phyloP scores from a whole-genome alignment of 179 eudicot species.

The Spinacia oleracea region DNA sequence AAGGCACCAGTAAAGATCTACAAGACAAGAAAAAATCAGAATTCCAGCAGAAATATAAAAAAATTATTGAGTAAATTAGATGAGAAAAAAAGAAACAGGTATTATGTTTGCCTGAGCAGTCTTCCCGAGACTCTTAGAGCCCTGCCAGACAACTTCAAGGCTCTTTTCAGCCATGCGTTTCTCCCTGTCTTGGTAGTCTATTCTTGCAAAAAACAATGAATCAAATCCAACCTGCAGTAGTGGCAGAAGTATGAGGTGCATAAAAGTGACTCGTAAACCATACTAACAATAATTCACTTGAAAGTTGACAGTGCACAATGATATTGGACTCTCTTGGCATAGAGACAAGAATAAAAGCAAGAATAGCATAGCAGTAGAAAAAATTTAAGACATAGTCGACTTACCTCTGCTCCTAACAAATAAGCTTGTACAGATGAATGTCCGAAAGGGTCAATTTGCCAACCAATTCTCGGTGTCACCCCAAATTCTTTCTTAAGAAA shows the following conservation, averaged over 20 bases:
- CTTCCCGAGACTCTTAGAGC: slow-evolving; percentile 72
- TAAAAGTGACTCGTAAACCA: background rate
- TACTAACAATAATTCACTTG: background rate
- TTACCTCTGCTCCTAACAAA: slow-evolving; percentile 93
- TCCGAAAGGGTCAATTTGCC: slow-evolving; percentile 99
- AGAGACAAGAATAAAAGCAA: slow-evolving; percentile 7
- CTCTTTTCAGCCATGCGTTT: slow-evolving; percentile 77
- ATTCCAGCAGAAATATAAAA: slow-evolving; percentile 1
- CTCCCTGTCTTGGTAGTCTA: slow-evolving; percentile 90
- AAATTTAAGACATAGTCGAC: slow-evolving; percentile 2
- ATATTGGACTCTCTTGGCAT: slow-evolving; percentile 1
- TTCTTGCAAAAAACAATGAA: slow-evolving; percentile 82
- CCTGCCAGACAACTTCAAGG: slow-evolving; percentile 93
- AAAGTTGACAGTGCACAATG: slow-evolving; percentile 1
- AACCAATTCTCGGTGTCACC: slow-evolving; percentile 88
- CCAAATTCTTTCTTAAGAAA: slow-evolving; percentile 76
- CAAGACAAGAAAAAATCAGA: slow-evolving; percentile 15
- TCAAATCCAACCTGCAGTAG: slow-evolving; percentile 86
- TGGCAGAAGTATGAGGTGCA: background rate
- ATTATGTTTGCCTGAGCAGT: slow-evolving; percentile 61
- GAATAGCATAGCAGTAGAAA: background rate
- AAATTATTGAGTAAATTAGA: background rate
- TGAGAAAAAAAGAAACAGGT: slow-evolving; percentile 13
- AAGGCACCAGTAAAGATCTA: slow-evolving; percentile 96
- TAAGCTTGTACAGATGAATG: slow-evolving; percentile 99